These are phyloP conservation scores for Hortiboletus campestris DNA, from an alignment of 768 basidiomycete genomes.

Conservation along the genomic window DNA sequence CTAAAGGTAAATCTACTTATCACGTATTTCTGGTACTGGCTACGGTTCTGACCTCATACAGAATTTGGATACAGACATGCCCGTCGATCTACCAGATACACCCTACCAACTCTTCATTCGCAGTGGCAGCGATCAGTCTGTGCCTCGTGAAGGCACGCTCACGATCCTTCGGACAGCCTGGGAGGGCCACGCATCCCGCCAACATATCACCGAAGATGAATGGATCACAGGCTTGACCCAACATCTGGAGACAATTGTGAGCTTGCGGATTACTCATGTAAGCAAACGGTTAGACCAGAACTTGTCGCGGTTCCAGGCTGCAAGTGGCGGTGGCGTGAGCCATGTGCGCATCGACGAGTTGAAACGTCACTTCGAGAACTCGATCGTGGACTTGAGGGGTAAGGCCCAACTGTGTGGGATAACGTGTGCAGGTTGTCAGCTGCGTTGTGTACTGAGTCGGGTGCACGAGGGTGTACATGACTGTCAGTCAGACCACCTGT, in stretches of 20 bases:
- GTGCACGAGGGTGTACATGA: slow-evolving; percentile 48
- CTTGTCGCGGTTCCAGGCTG: slow-evolving; percentile 42
- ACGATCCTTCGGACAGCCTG: slow-evolving; percentile 17
- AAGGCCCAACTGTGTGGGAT: slow-evolving; percentile 49
- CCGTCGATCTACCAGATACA: slow-evolving; percentile 40
- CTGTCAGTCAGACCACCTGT: slow-evolving; percentile 51
- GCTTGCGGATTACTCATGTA: slow-evolving; percentile 47
- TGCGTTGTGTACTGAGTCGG: slow-evolving; percentile 46
- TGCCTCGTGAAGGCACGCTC: slow-evolving; percentile 14
- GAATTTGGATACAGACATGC: slow-evolving; percentile 53
- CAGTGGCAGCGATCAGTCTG: slow-evolving; percentile 14
- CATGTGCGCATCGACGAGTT: slow-evolving; percentile 47
- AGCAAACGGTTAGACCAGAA: slow-evolving; percentile 52
- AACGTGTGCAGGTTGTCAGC: slow-evolving; percentile 47
- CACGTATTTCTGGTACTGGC: rapidly evolving
- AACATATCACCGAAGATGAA: slow-evolving; percentile 21
- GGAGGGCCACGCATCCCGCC: slow-evolving; percentile 19
- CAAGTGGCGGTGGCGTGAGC: not conserved
- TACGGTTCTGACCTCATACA: slow-evolving; percentile 13
- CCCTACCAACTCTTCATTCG: slow-evolving; percentile 35
- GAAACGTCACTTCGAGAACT: slow-evolving; percentile 41
- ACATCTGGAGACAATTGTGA: slow-evolving; percentile 40
- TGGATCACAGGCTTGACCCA: slow-evolving; percentile 41
- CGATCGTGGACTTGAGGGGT: slow-evolving; percentile 44
- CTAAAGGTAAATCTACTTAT: slow-evolving; percentile 42